Percentiles rank a stretch among this genome's conserved stretches.
These are phyloP conservation scores for Neonectria punicea DNA, from an alignment of 2,329 filamentous ascomycete genomes.

Conservation along the genomic window DNA sequence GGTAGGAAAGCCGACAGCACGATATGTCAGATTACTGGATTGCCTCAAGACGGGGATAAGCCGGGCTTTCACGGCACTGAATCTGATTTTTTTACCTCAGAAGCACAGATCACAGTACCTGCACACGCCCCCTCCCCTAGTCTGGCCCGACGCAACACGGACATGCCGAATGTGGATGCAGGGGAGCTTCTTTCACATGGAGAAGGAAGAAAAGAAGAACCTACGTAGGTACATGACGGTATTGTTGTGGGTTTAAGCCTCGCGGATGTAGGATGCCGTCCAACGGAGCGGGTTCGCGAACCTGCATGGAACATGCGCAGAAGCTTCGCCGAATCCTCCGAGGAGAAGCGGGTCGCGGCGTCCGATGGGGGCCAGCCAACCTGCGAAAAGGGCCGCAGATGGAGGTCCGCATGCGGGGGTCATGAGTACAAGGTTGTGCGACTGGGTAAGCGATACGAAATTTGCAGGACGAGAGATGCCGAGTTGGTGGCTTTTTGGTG, in stretches of 20 bases:
- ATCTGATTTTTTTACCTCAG: not conserved
- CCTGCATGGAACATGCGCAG: not conserved
- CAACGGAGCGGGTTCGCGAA: not conserved
- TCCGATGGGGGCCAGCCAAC: not conserved
- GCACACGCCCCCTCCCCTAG: not conserved
- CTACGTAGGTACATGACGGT: not conserved
- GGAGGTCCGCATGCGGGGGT: not conserved
- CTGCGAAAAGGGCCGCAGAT: not conserved
- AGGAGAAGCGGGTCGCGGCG: not conserved
- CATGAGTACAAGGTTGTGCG: not conserved
- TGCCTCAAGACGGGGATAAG: not conserved
- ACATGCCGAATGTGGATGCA: not conserved
- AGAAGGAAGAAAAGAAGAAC: not conserved
- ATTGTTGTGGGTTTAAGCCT: not conserved
- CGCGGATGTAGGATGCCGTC: not conserved
- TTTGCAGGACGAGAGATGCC: not conserved
- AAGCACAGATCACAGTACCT: not conserved
- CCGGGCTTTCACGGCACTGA: not conserved
- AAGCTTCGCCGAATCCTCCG: not conserved
- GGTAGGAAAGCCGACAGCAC: not conserved
- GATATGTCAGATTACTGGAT: not conserved
- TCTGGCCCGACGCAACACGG: not conserved
- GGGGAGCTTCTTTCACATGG: not conserved
- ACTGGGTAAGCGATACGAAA: not conserved
- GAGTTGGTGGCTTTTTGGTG: not conserved